Percentiles rank a stretch among this genome's conserved stretches.
Evolutionary conservation across 371 early-diverging fungal genomes (phyloP).

Genomic region (Apophysomyces ossiformis): DNA sequence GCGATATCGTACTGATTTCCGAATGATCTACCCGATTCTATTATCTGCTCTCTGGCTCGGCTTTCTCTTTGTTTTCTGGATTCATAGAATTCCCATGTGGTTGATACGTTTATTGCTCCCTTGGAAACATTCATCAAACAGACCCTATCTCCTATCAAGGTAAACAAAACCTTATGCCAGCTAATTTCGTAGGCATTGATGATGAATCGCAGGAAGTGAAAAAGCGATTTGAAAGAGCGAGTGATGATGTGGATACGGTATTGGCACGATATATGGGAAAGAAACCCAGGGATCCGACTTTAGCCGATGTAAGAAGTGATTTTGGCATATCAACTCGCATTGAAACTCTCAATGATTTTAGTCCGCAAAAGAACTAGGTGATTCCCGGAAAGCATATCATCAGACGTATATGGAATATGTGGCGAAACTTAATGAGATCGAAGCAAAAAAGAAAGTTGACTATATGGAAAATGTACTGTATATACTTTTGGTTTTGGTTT

Average conservation of each 20-base stretch:
- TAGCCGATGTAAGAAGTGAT: conserved; percentile 53
- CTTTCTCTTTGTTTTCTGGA: background rate
- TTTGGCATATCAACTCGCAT: background rate
- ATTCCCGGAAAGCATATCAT: conserved; percentile 65
- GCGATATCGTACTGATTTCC: background rate
- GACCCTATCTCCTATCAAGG: conserved; percentile 65
- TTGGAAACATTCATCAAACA: conserved; percentile 63
- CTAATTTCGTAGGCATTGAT: too few relatives aligned
- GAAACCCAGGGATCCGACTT: conserved; percentile 59
- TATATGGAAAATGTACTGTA: conserved; percentile 74
- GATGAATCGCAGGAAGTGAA: conserved; percentile 54
- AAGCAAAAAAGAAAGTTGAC: conserved; percentile 73
- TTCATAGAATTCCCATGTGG: conserved; percentile 62
- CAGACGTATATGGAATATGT: conserved; percentile 70
- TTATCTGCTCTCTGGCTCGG: background rate
- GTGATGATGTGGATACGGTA: conserved; percentile 69
- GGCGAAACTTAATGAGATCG: conserved; percentile 66
- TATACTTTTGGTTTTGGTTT: background rate
- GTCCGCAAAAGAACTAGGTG: conserved; percentile 65
- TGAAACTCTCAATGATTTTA: conserved; percentile 15
- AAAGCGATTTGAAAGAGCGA: conserved; percentile 66
- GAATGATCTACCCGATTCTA: background rate
- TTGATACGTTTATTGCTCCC: conserved; percentile 68
- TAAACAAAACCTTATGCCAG: conserved; percentile 20
- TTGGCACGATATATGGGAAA: conserved; percentile 67